Evolutionary conservation across 2,329 filamentous ascomycete species (phyloP).

Genomic region (Hansfordia pulvinata): DNA sequence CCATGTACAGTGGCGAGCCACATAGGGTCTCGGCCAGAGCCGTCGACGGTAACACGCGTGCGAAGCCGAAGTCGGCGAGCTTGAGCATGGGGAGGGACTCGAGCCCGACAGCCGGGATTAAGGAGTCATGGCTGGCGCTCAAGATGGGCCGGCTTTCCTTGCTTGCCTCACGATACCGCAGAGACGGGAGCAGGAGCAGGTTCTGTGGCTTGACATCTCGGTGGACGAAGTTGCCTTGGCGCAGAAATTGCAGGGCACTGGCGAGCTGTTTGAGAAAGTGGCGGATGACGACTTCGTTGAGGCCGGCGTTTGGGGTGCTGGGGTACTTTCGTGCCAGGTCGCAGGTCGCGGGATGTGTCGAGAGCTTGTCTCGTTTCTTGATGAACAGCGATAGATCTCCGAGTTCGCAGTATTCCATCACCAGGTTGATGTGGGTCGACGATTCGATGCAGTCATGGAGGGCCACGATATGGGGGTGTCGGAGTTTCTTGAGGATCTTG

Average conservation of each 20-base stretch:
- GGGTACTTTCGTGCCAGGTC: conserved; percentile 94
- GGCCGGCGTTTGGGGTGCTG: conserved; percentile 65
- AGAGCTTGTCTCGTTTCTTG: conserved; percentile 76
- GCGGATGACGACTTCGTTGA: conserved; percentile 90
- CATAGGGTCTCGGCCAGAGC: conserved; percentile 92
- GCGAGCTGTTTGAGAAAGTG: conserved; percentile 94
- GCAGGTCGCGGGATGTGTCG: conserved; percentile 65
- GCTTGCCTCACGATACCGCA: conserved; percentile 50
- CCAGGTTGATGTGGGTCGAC: conserved; percentile 77
- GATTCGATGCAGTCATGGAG: conserved; percentile 91
- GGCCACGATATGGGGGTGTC: conserved; percentile 93
- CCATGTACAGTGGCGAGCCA: conserved; percentile 96
- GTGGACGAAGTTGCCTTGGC: conserved; percentile 78
- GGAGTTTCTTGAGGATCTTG: conserved; percentile 81
- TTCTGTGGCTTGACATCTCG: conserved; percentile 98
- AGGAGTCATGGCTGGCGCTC: conserved; percentile 62
- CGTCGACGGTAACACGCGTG: conserved; percentile 77
- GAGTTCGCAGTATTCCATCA: conserved; percentile 97
- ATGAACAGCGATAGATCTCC: conserved; percentile 93
- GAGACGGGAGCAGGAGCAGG: conserved; percentile 73
- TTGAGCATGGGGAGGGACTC: conserved; percentile 88
- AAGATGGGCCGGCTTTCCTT: conserved; percentile 58
- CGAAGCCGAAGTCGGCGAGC: conserved; percentile 97
- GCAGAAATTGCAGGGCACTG: conserved; percentile 81
- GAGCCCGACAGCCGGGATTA: conserved; percentile 70